Conservation (phyloP, 1,284 basidiomycete species). For the Mycena sp. region DNA sequence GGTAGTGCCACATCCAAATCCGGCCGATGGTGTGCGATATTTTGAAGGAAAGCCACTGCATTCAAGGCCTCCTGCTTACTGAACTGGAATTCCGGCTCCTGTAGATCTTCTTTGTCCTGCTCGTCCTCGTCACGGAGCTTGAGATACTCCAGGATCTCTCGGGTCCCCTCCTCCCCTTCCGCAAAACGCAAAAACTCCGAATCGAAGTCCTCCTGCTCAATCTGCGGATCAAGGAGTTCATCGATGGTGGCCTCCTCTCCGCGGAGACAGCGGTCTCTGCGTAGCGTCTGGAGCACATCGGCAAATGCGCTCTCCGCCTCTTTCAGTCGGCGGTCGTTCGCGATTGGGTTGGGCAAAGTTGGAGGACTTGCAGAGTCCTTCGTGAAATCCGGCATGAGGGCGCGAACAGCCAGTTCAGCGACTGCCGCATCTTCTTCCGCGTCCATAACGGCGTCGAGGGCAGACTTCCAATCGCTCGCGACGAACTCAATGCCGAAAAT, state of each 20-base stretch:
- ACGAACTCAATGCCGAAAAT: background rate
- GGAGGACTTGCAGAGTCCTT: background rate
- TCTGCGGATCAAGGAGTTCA: constrained; percentile 1
- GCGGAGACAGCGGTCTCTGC: background rate
- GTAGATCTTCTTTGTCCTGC: background rate
- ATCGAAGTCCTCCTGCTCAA: background rate
- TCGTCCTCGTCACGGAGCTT: background rate
- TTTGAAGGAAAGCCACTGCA: background rate
- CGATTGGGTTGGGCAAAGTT: background rate
- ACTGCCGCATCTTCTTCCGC: background rate
- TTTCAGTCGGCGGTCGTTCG: background rate
- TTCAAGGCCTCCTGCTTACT: too few relatives aligned
- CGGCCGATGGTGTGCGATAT: too few relatives aligned
- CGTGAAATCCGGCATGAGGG: background rate
- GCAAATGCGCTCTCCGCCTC: background rate
- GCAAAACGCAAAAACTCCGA: background rate
- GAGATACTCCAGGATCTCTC: background rate
- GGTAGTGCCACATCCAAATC: constrained; percentile 5
- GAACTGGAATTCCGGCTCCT: constrained; percentile 3
- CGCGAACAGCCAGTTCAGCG: background rate
- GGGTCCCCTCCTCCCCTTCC: background rate
- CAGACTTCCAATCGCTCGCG: constrained; percentile 18
- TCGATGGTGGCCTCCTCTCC: background rate
- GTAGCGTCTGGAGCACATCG: background rate
- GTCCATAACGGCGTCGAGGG: constrained; percentile 21